These are phyloP conservation scores for Blastobotrys capitulatus DNA, from an alignment of 1,139 yeast species.

Conservation along the genomic window DNA sequence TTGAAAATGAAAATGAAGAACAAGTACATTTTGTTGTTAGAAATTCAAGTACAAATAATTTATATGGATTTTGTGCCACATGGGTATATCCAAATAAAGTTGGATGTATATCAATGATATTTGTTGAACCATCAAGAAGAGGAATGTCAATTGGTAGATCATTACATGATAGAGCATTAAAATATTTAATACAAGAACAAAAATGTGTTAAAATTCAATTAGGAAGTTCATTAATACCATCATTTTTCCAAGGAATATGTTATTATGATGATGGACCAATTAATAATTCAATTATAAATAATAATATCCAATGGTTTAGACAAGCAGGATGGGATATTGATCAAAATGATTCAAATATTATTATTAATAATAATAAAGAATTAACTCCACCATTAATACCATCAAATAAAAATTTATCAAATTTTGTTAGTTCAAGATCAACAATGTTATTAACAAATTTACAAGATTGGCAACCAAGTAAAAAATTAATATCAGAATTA, in stretches of 20 bases:
- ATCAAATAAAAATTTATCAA: not conserved
- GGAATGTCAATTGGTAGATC: conserved; percentile 56
- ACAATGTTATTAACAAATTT: conserved; percentile 24
- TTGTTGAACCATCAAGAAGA: conserved; percentile 54
- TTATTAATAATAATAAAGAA: conserved; percentile 8
- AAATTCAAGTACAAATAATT: conserved; percentile 50
- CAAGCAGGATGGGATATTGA: conserved; percentile 30
- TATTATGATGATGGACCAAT: conserved; percentile 11
- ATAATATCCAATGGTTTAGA: conserved; percentile 27
- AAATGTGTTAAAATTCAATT: conserved; percentile 41
- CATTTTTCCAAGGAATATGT: conserved; percentile 41
- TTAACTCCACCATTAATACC: not conserved
- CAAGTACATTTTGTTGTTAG: conserved; percentile 52
- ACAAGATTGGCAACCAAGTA: conserved; percentile 47
- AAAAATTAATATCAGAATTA: conserved; percentile 50
- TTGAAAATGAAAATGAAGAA: conserved; percentile 4
- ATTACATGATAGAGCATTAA: conserved; percentile 50
- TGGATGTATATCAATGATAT: conserved; percentile 46
- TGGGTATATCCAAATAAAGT: conserved; percentile 41
- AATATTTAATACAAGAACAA: conserved; percentile 45
- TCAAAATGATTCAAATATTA: conserved; percentile 16
- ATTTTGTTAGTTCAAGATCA: not conserved
- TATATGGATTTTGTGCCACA: conserved; percentile 55
- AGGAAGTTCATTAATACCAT: conserved; percentile 52
- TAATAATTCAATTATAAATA: conserved; percentile 2